Evolutionary conservation across 2,329 filamentous ascomycete species (phyloP), one percentile per base, ranked within the genome.

Genomic region (Lasiodiplodia gonubiensis): DNA sequence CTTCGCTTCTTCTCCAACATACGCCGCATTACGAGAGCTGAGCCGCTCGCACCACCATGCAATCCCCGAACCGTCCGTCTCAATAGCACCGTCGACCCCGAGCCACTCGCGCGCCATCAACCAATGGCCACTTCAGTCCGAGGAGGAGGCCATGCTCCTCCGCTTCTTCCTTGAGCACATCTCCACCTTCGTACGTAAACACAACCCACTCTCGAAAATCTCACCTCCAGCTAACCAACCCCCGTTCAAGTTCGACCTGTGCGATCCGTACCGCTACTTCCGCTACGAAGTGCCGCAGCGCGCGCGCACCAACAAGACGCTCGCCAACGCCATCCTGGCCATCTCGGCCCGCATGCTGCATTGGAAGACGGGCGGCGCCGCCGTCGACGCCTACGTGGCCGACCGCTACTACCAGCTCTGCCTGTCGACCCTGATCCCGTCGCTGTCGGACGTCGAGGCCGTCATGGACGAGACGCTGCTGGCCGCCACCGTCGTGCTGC

Each of bases 271-370:
- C 67, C 72, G 73, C 35, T 76, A 78, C 51, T 79, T 79, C 65
- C 71, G 72, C 4, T 72, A 74, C 16, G 74, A 78, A 60, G 74
- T 79, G 12, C 76, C 78, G 3, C 76, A 78, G 30, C 71, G 74
- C 64, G 76, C 77, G 16, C 77, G 77, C 68, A 75, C 75, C 27
- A 78, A 78, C 63, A 77, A 74, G 59, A 79, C 78, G 5, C 61
- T 82, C 18, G 79, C 80, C 74, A 80, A 82, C 52, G 80, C 80
- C 27, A 78, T 81, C 30, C 71, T 82, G 60, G 80, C 80, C 23
- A 69, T 81, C 35, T 81, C 80, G 25, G 80, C 80, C 21, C 78
- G 79, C 33, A 79, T 81, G 67, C 71, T 81, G 16, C 81, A 79
- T 67, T 76, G 78, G 7, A 81, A 77, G 11, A 73, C 74, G 1